Evolutionary conservation across 108 stramenopile genomes (phyloP), one percentile per base, ranked within the genome.

Genomic region (Pseudonitzschia pungens): DNA sequence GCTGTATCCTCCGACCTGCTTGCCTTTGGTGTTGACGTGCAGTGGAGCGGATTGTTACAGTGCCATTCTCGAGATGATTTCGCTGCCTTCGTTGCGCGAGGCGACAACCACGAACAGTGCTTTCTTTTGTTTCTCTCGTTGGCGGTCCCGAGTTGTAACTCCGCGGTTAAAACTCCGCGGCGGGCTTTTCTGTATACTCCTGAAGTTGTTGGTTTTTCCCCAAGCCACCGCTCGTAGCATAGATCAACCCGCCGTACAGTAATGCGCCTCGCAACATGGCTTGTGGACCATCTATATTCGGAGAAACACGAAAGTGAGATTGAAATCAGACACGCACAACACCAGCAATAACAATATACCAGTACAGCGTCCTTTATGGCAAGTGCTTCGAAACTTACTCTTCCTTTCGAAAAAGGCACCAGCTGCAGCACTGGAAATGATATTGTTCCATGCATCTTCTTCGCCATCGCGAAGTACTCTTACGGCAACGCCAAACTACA

Each of bases 261-360:
- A 85, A 58, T 42, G 89, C 90, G 0, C 87, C 89, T 70, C 77
- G 84, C 14, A 87, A 1, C 93, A 94, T 94, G 28, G 84, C 89
- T 64, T 84, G 81, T 48, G 87, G 76, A 54, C 93, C 93, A 14
- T 88, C 87, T 84, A 66, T 1, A 28, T 43, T 15, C 2, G 36
- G 36, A 51, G 20, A 14, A 0, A 51, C 50, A 9, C 4, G n/a
- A 16, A 58, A 70, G 51, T 24, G 51, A 36, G 42, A 28, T 60
- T 48, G 31, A 74, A 22, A 29, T 21, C 15, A 43, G 32, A 42
- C 26, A 33, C 31, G 27, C 4, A 58, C 18, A 21, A 40, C 62
- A 28, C 6, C 50, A 48, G 56, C 36, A 32, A 22, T 33, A 6
- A 6, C 6, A 5, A 36, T 2, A 36, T 36, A 36, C 36, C 36